Evolutionary conservation across 1,284 basidiomycete species (phyloP), one percentile per base, ranked within the genome.

Genomic region (Cerioporus squamosus): DNA sequence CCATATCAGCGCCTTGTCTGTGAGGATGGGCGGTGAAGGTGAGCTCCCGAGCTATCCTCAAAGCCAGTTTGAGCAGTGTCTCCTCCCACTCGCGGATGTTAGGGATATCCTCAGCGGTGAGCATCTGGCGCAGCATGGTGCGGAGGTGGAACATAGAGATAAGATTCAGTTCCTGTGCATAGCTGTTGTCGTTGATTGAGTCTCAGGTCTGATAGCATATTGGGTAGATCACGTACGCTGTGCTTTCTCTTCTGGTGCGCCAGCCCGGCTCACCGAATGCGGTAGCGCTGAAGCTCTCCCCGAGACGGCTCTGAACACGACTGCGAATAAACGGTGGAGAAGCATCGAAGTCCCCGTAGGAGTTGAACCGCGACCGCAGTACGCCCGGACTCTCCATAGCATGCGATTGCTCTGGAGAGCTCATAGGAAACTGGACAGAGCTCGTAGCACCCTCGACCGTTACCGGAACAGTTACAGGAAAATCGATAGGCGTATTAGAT

Each of bases 1-100:
- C 97, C 83, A 97, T 96, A 68, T 97, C 95, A 53, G 94, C 92
- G 2, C 90, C 90, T 73, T 91, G 87, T 5, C 88, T 82, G 66
- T 91, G 84, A 31, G 89, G 87, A 50, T 88, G 76, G 15, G 89
- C 78, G 3, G 88, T 88, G 72, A 93, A 92, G 1, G 90, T 90
- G 56, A 91, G 75, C 57, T 91, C 90, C 20, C 82, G 82, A 7
- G 92, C 90, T 52, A 94, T 88, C 26, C 88, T 84, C 55, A 94
- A 81, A 3, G 92, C 86, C n/a, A 98, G 79, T 63, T 82, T 87
- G 50, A 93, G 81, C 15, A 98, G 78, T 0, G 87, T 89, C 54
- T 89, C 86, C 70, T 95, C 93, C 95, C 95, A 98, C 65, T 94
- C 88, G 50, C 79, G 81, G 24, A 91, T 74, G 60, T 93, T 87